phyloP scores from a whole-genome alignment of 2,329 filamentous ascomycete species.

The Alternaria sp. region DNA sequence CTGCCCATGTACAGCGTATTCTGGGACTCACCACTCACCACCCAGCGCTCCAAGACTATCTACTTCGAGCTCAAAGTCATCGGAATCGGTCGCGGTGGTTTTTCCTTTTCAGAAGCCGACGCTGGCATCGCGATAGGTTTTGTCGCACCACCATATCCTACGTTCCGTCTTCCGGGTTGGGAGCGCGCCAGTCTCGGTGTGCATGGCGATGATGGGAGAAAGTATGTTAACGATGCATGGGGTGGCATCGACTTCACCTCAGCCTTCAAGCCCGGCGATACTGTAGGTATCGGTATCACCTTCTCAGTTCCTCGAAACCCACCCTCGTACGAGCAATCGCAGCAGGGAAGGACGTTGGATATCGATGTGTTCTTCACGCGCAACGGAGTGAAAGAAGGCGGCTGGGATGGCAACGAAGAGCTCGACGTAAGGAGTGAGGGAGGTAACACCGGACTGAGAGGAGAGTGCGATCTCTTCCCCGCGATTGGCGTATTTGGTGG shows the following conservation, averaged over 20 bases:
- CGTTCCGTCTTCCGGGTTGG: slow-evolving; percentile 82
- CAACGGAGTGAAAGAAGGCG: slow-evolving; percentile 66
- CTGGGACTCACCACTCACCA: slow-evolving; percentile 65
- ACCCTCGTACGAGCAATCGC: slow-evolving; percentile 45
- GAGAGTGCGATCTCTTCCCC: slow-evolving; percentile 73
- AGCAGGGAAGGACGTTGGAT: slow-evolving; percentile 49
- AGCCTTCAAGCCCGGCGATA: slow-evolving; percentile 70
- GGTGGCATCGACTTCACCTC: slow-evolving; percentile 74
- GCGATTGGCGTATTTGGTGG: slow-evolving; percentile 75
- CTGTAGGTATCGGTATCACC: slow-evolving; percentile 75
- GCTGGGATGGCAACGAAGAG: slow-evolving; percentile 80
- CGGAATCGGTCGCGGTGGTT: slow-evolving; percentile 50
- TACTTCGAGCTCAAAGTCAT: slow-evolving; percentile 76
- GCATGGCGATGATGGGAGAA: slow-evolving; percentile 81
- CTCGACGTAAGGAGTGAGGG: slow-evolving; percentile 70
- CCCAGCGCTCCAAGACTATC: slow-evolving; percentile 62
- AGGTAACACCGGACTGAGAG: slow-evolving; percentile 71
- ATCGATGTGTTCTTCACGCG: slow-evolving; percentile 75
- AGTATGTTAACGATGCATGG: slow-evolving; percentile 77
- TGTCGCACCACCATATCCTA: slow-evolving; percentile 76
- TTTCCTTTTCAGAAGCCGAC: slow-evolving; percentile 52
- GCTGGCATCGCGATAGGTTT: slow-evolving; percentile 74
- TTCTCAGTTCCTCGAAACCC: slow-evolving; percentile 57
- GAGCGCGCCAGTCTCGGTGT: slow-evolving; percentile 77
- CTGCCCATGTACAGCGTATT: slow-evolving; percentile 73